phyloP scores from a whole-genome alignment of 805 yeast species.

The Komagataella kurtzmanii region DNA sequence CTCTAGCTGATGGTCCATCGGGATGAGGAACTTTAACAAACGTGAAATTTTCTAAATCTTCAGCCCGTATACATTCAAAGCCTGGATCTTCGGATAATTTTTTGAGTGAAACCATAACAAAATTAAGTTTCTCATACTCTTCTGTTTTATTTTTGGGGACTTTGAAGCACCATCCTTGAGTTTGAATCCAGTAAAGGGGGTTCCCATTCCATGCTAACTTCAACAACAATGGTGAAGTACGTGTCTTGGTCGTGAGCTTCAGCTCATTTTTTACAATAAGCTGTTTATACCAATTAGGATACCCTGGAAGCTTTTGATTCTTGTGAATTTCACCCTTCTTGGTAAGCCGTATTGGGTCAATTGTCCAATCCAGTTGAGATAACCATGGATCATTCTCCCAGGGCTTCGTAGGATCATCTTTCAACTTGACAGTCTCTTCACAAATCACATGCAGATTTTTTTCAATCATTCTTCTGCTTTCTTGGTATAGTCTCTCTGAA shows the following conservation, averaged over 20 bases:
- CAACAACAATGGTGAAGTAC: constrained; percentile 66
- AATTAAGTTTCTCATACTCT: constrained; percentile 23
- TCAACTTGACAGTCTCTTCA: constrained; percentile 35
- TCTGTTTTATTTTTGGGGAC: constrained; percentile 29
- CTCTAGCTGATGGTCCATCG: constrained; percentile 61
- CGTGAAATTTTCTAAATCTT: constrained; percentile 8
- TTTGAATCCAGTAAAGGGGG: constrained; percentile 72
- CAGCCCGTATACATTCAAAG: constrained; percentile 4
- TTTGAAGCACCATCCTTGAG: constrained; percentile 81
- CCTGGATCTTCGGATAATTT: constrained; percentile 6
- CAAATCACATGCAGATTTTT: constrained; percentile 46
- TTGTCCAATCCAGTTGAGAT: constrained; percentile 78
- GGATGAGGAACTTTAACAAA: constrained; percentile 78
- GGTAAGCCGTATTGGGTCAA: constrained; percentile 42
- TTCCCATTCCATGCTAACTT: constrained; percentile 74
- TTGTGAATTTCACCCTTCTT: constrained; percentile 60
- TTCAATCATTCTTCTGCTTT: constrained; percentile 42
- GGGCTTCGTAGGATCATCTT: constrained; percentile 26
- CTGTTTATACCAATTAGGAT: constrained; percentile 86
- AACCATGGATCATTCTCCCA: constrained; percentile 74
- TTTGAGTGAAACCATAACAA: constrained; percentile 11
- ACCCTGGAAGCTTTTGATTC: constrained; percentile 75
- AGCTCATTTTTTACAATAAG: constrained; percentile 26
- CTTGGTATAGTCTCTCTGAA: constrained; percentile 57
- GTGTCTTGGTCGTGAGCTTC: constrained; percentile 53